A percentile compares a stretch with the other conserved stretches of the same genome.
These are phyloP conservation scores for Raffaelea albimanens DNA, from an alignment of 2,329 filamentous ascomycete genomes.

Conservation along the genomic window DNA sequence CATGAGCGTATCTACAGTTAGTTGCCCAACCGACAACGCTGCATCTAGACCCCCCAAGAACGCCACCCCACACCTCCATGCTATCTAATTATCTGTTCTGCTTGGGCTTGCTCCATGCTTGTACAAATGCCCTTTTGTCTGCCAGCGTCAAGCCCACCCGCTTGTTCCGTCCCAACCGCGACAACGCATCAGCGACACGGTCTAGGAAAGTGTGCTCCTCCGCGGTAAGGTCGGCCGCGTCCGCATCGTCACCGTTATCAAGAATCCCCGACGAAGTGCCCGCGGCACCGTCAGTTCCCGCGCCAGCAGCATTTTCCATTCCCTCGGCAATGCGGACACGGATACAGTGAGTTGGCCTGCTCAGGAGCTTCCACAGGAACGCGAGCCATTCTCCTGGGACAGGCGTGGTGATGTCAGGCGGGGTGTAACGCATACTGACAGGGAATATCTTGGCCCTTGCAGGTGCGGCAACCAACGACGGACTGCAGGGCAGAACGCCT, in stretches of 20 bases:
- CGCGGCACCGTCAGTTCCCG: not conserved
- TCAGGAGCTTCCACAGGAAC: slow-evolving; percentile 82
- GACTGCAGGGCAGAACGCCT: slow-evolving; percentile 76
- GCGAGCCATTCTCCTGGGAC: slow-evolving; percentile 61
- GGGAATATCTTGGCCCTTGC: slow-evolving; percentile 73
- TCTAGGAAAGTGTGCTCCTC: slow-evolving; percentile 68
- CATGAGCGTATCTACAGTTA: no score
- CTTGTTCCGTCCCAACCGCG: slow-evolving; percentile 80
- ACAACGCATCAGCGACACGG: slow-evolving; percentile 72
- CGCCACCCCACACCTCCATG: no score
- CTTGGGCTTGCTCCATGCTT: slow-evolving; percentile 44
- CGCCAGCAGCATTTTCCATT: slow-evolving; percentile 39
- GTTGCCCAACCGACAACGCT: no score
- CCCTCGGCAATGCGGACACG: slow-evolving; percentile 81
- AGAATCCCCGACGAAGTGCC: no score
- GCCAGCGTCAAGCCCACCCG: slow-evolving; percentile 73
- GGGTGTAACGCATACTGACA: slow-evolving; percentile 80
- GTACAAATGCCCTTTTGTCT: slow-evolving; percentile 77
- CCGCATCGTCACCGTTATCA: no score
- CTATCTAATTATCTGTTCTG: no score
- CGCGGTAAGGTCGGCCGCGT: slow-evolving; percentile 19
- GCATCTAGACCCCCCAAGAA: no score
- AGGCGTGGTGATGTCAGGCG: slow-evolving; percentile 83
- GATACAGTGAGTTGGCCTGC: slow-evolving; percentile 78
- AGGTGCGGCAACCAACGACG: slow-evolving; percentile 60